Conservation (phyloP, 2,329 filamentous ascomycete genomes). For the Simplicillium sp. region DNA sequence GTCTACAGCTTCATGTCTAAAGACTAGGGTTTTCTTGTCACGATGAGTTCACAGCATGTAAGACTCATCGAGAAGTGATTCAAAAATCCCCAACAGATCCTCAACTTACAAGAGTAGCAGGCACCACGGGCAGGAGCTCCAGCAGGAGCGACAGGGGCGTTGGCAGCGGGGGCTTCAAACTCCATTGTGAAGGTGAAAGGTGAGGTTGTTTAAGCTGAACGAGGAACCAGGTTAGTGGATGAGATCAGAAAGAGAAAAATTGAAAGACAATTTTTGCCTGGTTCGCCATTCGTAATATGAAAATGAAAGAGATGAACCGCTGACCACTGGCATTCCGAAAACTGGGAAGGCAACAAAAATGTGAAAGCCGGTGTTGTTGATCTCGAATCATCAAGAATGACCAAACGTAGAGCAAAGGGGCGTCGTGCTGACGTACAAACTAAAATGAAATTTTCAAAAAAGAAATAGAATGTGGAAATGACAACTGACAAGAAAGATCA, state of each 20-base stretch:
- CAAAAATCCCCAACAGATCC: neutral
- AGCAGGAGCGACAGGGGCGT: slow-evolving; percentile 7
- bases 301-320: no score
- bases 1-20: neutral
- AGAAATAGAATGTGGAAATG: no score
- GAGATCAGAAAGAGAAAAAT: neutral
- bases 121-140: slow-evolving; percentile 25
- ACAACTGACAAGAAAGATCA: no score
- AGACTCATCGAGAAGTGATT: neutral
- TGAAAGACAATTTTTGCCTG: neutral
- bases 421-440: no score
- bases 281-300: neutral
- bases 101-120: slow-evolving; percentile 42
- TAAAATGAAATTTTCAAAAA: no score
- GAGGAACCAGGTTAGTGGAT: neutral
- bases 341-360: no score
- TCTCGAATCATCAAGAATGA: no score
- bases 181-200: slow-evolving; percentile 28
- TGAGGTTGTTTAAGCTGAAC: neutral
- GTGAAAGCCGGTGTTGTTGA: no score
- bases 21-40: neutral
- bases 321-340: no score
- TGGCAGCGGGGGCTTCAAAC: slow-evolving; percentile 14
- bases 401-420: no score
- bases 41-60: neutral